Evolutionary conservation across 73 alveolate genomes (phyloP), one percentile per base, ranked within the genome.

Genomic region (Paramecium octaurelia): DNA sequence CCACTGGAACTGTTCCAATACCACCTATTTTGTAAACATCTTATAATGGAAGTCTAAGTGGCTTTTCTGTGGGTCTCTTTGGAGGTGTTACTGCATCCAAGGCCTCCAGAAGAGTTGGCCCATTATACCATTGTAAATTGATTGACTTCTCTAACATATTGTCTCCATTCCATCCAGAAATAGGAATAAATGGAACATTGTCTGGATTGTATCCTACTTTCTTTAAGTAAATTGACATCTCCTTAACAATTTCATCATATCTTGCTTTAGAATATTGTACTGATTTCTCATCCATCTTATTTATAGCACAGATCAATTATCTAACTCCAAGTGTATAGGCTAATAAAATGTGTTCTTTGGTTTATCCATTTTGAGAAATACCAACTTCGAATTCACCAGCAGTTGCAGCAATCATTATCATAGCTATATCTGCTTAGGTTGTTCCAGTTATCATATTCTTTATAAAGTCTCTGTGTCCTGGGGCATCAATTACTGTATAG

Each of bases 311-410:
- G 85, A 97, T 92, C 92, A 96, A 83, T 94, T 98, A 97, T 96
- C 92, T 97, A 94, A 98, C 97, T 35, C 99, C 99, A 96, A 98
- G 92, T 93, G 98, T 93, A 98, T 50, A 95, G 95, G 99, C 97
- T 60, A 96, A 94, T 44, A 96, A 97, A 77, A 96, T 95, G 96
- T 98, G 99, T 94, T 98, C 99, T 80, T 97, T 93, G 71, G 99
- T 95, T 92, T 92, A 95, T 18, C 99, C 99, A 27, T 96, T 95
- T 96, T 95, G 96, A 86, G 98, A 95, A 93, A 96, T 93, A 86
- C 98, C 99, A 57, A 98, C 98, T 92, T 95, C 98, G 96, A 98
- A 98, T 93, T 96, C 98, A 58, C 99, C 99, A 38, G 86, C 89
- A 36, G 93, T 96, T 31, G 99, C 94, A 40, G 98, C 97, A 87